Base-by-base conservation (phyloP, 768 basidiomycete species). In the Leucocoprinus leucothites region DNA sequence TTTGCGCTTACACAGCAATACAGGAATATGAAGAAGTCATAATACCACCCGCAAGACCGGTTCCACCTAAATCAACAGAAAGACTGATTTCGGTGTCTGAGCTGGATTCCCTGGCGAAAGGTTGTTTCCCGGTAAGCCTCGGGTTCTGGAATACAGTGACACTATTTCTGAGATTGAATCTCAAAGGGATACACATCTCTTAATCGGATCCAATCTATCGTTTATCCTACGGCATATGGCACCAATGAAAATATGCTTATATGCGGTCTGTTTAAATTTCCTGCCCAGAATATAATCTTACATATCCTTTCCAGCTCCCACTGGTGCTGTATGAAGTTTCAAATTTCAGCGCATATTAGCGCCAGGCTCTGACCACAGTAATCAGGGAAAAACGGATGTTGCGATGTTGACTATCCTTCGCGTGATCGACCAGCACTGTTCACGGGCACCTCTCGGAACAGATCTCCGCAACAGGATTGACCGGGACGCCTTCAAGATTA, bases 311-410 rank as follows among this genome's bases (percentile, higher is more conserved):
- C 46, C 62, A 96, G 94, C 97, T 65, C 97, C 97, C 0, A 99
- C 97, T 59, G 97, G 97, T 78, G 96, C 97, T 61, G 94, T 96
- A 63, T 71, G 89, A 25, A 24, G 9, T 13, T 24, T 71, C 51
- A n/a, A 18, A 31, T 42, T n/a, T n/a, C 46, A 26, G 26, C 31
- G 18, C 38, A 31, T 35, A 22, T 49, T 45, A 22, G 41, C 53
- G 67, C n/a, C n/a, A n/a, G 48, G 63, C 54, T 42, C 16, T 38
- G 16, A 11, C 19, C 56, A 36, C 44, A 55, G n/a, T 14, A 19
- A 50, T 31, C 34, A 95, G 94, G 97, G 97, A 70, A 99, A 99
- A 91, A 99, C 97, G 0, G 97, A 99, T 69, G 89, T 99, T 0
- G 97, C 97, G 0, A 89, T 98, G 84, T 78, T 99, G 64, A 81